A percentile compares a stretch with the other conserved stretches of the same genome.
These are phyloP conservation scores for Scutellaria minor DNA, from an alignment of 257 asterid genomes.

Conservation along the genomic window DNA sequence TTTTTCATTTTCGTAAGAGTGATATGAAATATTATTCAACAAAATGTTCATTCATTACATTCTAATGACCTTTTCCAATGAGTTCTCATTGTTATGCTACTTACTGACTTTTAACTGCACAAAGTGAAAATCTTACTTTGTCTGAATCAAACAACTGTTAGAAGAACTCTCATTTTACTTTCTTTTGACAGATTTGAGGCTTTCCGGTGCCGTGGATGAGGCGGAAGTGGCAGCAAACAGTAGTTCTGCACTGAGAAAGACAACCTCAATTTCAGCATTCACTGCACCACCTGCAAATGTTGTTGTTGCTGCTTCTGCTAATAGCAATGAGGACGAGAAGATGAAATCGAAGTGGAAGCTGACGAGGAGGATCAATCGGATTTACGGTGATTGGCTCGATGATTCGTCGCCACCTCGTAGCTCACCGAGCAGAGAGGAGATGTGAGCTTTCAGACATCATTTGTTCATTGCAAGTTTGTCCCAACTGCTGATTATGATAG, in stretches of 20 bases:
- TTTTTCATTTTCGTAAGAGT: too few species aligned
- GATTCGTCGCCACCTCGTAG: constrained; percentile 52
- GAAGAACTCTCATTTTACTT: not conserved
- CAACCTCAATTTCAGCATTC: constrained; percentile 33
- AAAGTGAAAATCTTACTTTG: too few species aligned
- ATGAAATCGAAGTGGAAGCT: constrained; percentile 56
- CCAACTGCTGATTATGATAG: not conserved
- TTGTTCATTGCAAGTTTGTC: not conserved
- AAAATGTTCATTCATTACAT: too few species aligned
- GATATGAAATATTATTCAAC: too few species aligned
- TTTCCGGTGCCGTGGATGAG: constrained; percentile 41
- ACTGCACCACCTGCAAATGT: constrained; percentile 25
- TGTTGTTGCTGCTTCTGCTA: constrained; percentile 37
- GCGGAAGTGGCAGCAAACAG: constrained; percentile 35
- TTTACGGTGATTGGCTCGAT: constrained; percentile 81
- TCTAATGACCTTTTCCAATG: too few species aligned
- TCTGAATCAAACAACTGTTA: too few species aligned
- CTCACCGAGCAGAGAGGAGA: constrained; percentile 41
- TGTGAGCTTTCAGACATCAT: constrained; percentile 5
- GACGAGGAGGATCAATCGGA: constrained; percentile 59
- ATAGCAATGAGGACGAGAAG: constrained; percentile 42
- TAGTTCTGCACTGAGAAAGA: constrained; percentile 39
- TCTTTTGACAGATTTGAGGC: constrained; percentile 49
- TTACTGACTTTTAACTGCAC: too few species aligned
- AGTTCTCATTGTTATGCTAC: too few species aligned